Conservation (phyloP, 2,329 filamentous ascomycete species). For the Colletotrichum siamense region DNA sequence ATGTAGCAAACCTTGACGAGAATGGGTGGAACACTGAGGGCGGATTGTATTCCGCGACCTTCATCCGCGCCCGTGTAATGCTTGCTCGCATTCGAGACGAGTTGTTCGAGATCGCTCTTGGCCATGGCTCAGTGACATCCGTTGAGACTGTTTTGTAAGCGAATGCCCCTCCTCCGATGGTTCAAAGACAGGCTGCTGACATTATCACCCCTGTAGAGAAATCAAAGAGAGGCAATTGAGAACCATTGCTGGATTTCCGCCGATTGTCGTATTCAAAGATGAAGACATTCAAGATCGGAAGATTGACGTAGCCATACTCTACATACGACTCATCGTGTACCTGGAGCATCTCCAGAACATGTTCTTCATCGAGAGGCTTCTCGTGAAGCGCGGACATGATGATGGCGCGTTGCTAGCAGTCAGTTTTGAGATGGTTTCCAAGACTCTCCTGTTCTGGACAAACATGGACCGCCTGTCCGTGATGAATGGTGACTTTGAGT, state of each 20-base stretch:
- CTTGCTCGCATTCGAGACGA: slow-evolving; percentile 30
- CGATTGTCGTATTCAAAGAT: slow-evolving; percentile 42
- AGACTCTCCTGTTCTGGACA: slow-evolving; percentile 54
- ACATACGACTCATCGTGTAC: slow-evolving; percentile 50
- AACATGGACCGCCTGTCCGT: slow-evolving; percentile 50
- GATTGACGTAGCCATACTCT: slow-evolving; percentile 36
- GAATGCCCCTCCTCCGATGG: neutral
- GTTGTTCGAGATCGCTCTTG: slow-evolving; percentile 32
- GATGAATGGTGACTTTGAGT: slow-evolving; percentile 51
- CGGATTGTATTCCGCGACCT: slow-evolving; percentile 34
- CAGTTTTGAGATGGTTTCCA: slow-evolving; percentile 52
- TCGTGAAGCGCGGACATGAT: slow-evolving; percentile 48
- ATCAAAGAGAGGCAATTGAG: slow-evolving; percentile 38
- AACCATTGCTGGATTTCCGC: slow-evolving; percentile 39
- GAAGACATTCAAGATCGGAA: slow-evolving; percentile 40
- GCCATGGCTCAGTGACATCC: slow-evolving; percentile 35
- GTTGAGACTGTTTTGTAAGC: slow-evolving; percentile 39
- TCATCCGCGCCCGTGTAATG: slow-evolving; percentile 28
- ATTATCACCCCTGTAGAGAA: slow-evolving; percentile 27
- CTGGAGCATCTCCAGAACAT: slow-evolving; percentile 61
- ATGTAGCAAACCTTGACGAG: slow-evolving; percentile 33
- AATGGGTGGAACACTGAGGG: slow-evolving; percentile 43
- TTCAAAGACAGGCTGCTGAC: neutral
- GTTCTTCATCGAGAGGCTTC: slow-evolving; percentile 63
- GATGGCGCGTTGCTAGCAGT: slow-evolving; percentile 45